A percentile compares a stretch with the other conserved stretches of the same genome.
Evolutionary conservation across 495 filamentous ascomycete genomes (phyloP).

Genomic region (Trichoderma orchidacearum): DNA sequence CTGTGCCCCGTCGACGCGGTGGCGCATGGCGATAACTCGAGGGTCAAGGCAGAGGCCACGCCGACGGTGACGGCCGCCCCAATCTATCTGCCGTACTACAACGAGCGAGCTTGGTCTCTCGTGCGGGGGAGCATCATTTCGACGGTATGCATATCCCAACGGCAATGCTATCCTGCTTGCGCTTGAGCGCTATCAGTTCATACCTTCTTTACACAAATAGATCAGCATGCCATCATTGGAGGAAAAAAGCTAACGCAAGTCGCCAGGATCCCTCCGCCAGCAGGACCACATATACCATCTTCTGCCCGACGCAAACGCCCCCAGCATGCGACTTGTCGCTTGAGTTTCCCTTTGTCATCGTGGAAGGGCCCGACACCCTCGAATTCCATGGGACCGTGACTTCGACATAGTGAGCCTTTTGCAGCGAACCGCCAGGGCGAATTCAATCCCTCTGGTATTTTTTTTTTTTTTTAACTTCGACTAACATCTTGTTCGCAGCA

Average conservation of each 20-base stretch:
- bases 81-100: conserved; percentile 20
- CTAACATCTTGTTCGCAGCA: conserved; percentile 9
- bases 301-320: conserved; percentile 18
- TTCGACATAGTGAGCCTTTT: conserved; percentile 15
- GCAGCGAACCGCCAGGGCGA: too few species aligned
- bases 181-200: too few species aligned
- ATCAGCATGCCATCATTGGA: not conserved
- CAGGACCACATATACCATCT: conserved; percentile 23
- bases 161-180: too few species aligned
- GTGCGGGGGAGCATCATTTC: conserved; percentile 23
- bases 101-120: conserved; percentile 12
- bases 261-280: not conserved
- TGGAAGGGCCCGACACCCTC: conserved; percentile 20
- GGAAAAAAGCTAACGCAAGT: not conserved
- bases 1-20: not conserved
- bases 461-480: not conserved
- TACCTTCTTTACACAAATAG: too few species aligned
- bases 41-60: conserved; percentile 4
- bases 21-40: not conserved
- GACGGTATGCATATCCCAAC: conserved; percentile 12
- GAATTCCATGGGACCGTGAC: conserved; percentile 12
- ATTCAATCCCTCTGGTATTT: too few species aligned
- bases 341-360: conserved; percentile 23
- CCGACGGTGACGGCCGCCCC: conserved; percentile 14
- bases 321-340: conserved; percentile 11